Base-by-base conservation (phyloP, 1,284 basidiomycete species). In the Phlebopus sp. region DNA sequence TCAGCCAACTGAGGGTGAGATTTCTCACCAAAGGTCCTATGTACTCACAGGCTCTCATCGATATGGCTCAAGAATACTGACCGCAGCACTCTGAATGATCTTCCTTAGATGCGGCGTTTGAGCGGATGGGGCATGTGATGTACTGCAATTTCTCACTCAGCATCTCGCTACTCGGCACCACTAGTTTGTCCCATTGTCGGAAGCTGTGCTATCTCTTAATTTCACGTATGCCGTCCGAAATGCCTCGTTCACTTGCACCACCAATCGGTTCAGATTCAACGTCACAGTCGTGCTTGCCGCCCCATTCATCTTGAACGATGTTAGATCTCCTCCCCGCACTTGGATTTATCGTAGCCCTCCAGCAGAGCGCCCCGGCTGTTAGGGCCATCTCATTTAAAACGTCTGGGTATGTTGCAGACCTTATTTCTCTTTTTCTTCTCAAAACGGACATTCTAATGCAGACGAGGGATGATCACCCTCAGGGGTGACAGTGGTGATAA, bases 271-370 rank as follows among this genome's bases (percentile, higher is more conserved):
- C 13, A 2, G 4, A 39, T 15, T 27, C 37, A 39, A 23, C 21
- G 10, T 25, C 37, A 5, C 19, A 9, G 27, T 38, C 5, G 14
- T n/a, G 10, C 11, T 17, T 23, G 11, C n/a, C 21, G 19, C 14
- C 25, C 3, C 25, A 15, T 25, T 21, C 8, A 21, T 23, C 37
- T 25, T 18, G 13, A 17, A 6, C 23, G 23, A 39, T 39, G 37
- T 6, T 15, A 10, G 3, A n/a, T 25, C 37, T 39, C 9, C 36
- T 49, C 23, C 49, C 47, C 13, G 27, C 34, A 13, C 21, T 50
- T 18, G 47, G 18, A 14, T 49, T 50, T 10, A 39, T 37, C 41
- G 14, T 42, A 11, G 47, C 47, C 31, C 21, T 49, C 23, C 47
- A 42, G 25, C 17, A 38, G 5, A 4, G 18, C 6, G 15, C 23